Conservation (phyloP, 805 yeast genomes). For the Candida boidinii region DNA sequence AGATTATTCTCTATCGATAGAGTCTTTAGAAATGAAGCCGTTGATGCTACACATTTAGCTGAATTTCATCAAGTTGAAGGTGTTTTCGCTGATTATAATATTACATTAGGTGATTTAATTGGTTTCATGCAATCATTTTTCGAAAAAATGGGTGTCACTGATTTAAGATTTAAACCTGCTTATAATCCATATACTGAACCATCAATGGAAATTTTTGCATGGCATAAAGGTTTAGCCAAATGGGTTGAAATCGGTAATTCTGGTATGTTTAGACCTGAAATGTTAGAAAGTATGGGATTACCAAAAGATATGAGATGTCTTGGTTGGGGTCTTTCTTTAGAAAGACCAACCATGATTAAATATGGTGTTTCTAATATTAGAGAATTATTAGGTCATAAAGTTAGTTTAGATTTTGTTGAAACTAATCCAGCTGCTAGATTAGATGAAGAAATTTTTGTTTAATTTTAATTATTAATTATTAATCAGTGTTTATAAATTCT, state of each 20-base stretch:
- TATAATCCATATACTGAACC: slow-evolving; percentile 99
- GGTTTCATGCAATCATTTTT: slow-evolving; percentile 98
- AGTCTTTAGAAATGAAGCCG: slow-evolving; percentile 99
- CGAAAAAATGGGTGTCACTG: slow-evolving; percentile 92
- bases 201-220: slow-evolving; percentile 92
- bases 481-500: too few species aligned
- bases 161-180: slow-evolving; percentile 95
- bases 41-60: slow-evolving; percentile 97
- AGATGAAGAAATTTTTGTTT: slow-evolving; percentile 65
- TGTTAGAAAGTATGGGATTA: slow-evolving; percentile 97
- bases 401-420: slow-evolving; percentile 87
- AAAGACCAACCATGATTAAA: slow-evolving; percentile 99
- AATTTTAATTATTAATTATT: too few species aligned
- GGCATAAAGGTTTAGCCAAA: slow-evolving; percentile 87
- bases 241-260: slow-evolving; percentile 99
- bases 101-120: slow-evolving; percentile 92
- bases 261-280: slow-evolving; percentile 99
- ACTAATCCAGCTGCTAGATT: slow-evolving; percentile 96
- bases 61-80: slow-evolving; percentile 99
- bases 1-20: slow-evolving; percentile 94
- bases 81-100: slow-evolving; percentile 91
- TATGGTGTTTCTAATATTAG: slow-evolving; percentile 93
- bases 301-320: slow-evolving; percentile 89
- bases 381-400: slow-evolving; percentile 96
- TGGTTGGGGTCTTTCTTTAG: slow-evolving; percentile 96